Evolutionary conservation across 2,329 filamentous ascomycete species (phyloP).

Genomic region (Penicillium polonicum): DNA sequence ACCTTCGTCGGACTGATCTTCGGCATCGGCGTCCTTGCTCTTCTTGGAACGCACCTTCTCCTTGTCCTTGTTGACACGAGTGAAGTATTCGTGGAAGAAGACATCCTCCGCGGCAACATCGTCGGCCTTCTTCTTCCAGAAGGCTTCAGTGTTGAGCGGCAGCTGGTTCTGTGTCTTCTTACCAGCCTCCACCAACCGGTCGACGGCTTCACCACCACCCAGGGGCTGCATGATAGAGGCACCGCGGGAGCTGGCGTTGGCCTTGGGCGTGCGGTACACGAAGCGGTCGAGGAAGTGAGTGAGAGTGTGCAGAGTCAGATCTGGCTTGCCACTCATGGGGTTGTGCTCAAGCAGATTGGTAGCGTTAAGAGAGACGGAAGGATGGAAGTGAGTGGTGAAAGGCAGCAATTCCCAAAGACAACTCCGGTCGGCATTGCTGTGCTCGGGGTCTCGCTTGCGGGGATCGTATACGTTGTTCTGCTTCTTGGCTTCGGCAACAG

Average conservation of each 20-base stretch:
- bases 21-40: slow-evolving; percentile 51
- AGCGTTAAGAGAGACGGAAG: slow-evolving; percentile 84
- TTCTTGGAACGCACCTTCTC: slow-evolving; percentile 53
- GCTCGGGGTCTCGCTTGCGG: slow-evolving; percentile 84
- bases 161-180: slow-evolving; percentile 56
- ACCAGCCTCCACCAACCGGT: slow-evolving; percentile 61
- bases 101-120: slow-evolving; percentile 88
- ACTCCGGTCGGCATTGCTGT: slow-evolving; percentile 87
- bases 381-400: slow-evolving; percentile 81
- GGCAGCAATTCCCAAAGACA: slow-evolving; percentile 90
- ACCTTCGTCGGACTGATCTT: slow-evolving; percentile 46
- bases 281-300: slow-evolving; percentile 97
- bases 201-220: slow-evolving; percentile 59
- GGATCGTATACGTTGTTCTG: slow-evolving; percentile 66
- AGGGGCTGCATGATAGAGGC: slow-evolving; percentile 96
- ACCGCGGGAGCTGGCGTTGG: slow-evolving; percentile 63
- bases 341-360: slow-evolving; percentile 66
- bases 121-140: slow-evolving; percentile 87
- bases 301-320: slow-evolving; percentile 83
- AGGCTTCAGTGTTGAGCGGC: slow-evolving; percentile 80
- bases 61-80: slow-evolving; percentile 65
- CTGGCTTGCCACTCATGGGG: slow-evolving; percentile 79
- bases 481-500: slow-evolving; percentile 33
- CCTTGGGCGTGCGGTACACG: slow-evolving; percentile 92
- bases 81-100: slow-evolving; percentile 99